Conservation (phyloP, 2,329 filamentous ascomycete species). For the Thelonectria olida region DNA sequence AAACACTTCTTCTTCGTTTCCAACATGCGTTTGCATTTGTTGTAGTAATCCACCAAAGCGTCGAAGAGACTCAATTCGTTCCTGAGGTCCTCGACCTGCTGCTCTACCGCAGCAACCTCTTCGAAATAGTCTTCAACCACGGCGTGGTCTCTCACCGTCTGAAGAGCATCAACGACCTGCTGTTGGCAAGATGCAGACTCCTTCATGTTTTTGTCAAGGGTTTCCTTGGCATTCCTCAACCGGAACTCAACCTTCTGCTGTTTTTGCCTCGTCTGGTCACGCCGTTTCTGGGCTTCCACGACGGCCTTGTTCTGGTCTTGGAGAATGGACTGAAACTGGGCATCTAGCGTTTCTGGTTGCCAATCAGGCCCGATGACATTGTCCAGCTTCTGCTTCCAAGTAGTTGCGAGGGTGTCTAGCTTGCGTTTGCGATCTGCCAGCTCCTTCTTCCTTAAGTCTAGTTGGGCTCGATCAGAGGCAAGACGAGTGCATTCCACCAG, state of each 20-base stretch:
- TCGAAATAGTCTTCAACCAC: constrained; percentile 64
- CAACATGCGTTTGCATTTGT: constrained; percentile 71
- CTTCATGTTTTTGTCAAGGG: constrained; percentile 68
- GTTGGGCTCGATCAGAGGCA: constrained; percentile 82
- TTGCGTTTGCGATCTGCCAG: constrained; percentile 76
- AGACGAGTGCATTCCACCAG: constrained; percentile 83
- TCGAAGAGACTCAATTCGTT: constrained; percentile 76
- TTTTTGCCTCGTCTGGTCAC: constrained; percentile 76
- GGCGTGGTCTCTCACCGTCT: constrained; percentile 52
- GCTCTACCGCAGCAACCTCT: constrained; percentile 60
- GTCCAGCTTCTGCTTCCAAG: constrained; percentile 77
- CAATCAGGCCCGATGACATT: constrained; percentile 72
- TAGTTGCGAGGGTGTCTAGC: constrained; percentile 79
- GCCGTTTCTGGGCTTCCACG: constrained; percentile 71
- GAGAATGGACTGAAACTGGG: constrained; percentile 72
- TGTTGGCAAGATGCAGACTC: constrained; percentile 71
- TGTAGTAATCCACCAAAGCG: constrained; percentile 76
- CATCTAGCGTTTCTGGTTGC: constrained; percentile 75
- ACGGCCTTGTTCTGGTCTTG: constrained; percentile 66
- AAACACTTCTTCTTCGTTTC: constrained; percentile 77
- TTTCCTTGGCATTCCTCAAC: constrained; percentile 72
- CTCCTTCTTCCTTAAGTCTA: constrained; percentile 86
- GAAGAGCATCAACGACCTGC: constrained; percentile 61
- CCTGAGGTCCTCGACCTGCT: constrained; percentile 68
- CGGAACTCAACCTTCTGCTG: constrained; percentile 81